phyloP scores from a whole-genome alignment of 2,329 filamentous ascomycete species.

The Neopestalotiopsis sp. region DNA sequence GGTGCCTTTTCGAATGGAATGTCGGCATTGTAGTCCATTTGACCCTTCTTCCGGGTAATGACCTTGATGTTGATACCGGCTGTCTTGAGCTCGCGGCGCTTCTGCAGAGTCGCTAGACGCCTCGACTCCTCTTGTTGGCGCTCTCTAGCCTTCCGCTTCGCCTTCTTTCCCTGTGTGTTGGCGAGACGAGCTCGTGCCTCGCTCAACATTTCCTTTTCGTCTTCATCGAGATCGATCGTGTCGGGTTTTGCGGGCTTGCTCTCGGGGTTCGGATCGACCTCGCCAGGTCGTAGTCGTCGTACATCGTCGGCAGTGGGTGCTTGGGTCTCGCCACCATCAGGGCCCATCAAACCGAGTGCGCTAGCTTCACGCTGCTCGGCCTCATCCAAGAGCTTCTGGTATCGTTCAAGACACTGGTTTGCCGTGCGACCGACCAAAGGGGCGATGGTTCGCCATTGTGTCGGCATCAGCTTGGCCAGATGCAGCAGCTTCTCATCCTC shows the following conservation, averaged over 20 bases:
- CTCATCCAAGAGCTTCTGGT: slow-evolving; percentile 95
- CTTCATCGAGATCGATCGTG: slow-evolving; percentile 97
- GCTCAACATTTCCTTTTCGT: slow-evolving; percentile 99
- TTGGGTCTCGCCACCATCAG: slow-evolving; percentile 82
- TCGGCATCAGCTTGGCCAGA: slow-evolving; percentile 97
- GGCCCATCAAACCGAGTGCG: slow-evolving; percentile 81
- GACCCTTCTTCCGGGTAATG: slow-evolving; percentile 85
- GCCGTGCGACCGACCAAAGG: slow-evolving; percentile 95
- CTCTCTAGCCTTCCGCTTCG: slow-evolving; percentile 95
- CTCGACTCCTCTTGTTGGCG: slow-evolving; percentile 94
- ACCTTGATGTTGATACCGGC: slow-evolving; percentile 99
- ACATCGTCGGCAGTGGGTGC: slow-evolving; percentile 94
- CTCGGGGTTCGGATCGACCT: slow-evolving; percentile 96
- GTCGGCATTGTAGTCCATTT: slow-evolving; percentile 99
- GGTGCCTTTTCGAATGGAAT: slow-evolving; percentile 97
- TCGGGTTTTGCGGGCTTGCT: slow-evolving; percentile 94
- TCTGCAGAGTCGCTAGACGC: slow-evolving; percentile 87
- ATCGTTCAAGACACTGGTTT: slow-evolving; percentile 95
- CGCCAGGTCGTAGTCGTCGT: slow-evolving; percentile 83
- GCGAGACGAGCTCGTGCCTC: slow-evolving; percentile 95
- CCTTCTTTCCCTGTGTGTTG: slow-evolving; percentile 99
- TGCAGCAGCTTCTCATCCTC: slow-evolving; percentile 98
- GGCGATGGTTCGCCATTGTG: slow-evolving; percentile 98
- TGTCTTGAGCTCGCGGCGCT: slow-evolving; percentile 94
- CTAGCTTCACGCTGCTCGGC: slow-evolving; percentile 87